phyloP scores from a whole-genome alignment of 305 asterid species.

The Stenogyne calaminthoides region DNA sequence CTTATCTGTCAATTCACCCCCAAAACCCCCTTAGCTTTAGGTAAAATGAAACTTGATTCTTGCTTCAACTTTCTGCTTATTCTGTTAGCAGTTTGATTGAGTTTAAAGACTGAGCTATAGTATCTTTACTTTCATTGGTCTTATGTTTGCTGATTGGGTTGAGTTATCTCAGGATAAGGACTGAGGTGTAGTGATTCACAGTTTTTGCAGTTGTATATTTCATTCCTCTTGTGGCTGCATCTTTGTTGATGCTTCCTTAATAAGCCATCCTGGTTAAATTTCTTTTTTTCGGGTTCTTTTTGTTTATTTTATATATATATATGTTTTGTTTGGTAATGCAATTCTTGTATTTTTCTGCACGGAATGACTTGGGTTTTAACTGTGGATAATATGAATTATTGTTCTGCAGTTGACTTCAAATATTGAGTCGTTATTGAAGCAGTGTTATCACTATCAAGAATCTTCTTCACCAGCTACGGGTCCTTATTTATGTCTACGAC shows the following conservation, averaged over 20 bases:
- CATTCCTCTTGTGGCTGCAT: not conserved
- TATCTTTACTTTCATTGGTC: not conserved
- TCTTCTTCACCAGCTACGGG: slow-evolving; percentile 40
- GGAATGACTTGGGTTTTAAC: slow-evolving; percentile 2
- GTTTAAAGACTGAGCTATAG: not conserved
- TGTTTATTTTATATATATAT: not conserved
- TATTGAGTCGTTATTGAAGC: slow-evolving; percentile 52
- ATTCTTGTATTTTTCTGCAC: not conserved
- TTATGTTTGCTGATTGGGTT: not conserved
- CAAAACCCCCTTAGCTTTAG: not conserved
- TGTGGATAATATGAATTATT: slow-evolving; percentile 16
- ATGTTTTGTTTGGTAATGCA: not conserved
- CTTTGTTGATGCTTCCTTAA: not conserved
- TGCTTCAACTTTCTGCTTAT: not conserved
- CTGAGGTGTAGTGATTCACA: not conserved
- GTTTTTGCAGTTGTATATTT: not conserved
- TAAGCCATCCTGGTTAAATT: not conserved
- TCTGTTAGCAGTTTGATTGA: not conserved
- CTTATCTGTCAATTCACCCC: not conserved
- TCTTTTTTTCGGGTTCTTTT: not conserved
- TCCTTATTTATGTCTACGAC: slow-evolving; percentile 44
- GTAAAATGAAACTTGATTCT: not conserved
- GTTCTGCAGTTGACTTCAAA: slow-evolving; percentile 60
- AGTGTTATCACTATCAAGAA: slow-evolving; percentile 52
- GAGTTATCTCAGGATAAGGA: not conserved